phyloP scores from a whole-genome alignment of 345 rosid genomes.

The Eutrema yunnanense region DNA sequence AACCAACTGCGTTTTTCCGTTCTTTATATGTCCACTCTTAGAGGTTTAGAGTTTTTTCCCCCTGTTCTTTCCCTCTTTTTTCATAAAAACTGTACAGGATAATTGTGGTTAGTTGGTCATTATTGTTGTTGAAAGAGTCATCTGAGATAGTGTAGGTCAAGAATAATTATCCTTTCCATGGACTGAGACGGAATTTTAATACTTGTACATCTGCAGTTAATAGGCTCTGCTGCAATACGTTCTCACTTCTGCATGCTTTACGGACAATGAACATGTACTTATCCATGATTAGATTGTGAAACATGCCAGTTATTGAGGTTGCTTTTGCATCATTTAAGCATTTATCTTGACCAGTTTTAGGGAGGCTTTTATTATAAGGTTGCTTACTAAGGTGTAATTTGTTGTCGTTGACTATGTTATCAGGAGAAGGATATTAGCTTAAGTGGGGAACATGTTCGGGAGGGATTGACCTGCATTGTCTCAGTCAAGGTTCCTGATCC shows the following conservation, averaged over 20 bases:
- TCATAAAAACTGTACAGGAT: not conserved
- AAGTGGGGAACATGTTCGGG: slow-evolving; percentile 96
- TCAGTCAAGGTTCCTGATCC: slow-evolving; percentile 93
- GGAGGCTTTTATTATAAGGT: not conserved
- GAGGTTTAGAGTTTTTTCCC: not conserved
- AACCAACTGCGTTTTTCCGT: not conserved
- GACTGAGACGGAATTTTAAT: not conserved
- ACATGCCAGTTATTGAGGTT: slow-evolving; percentile 6
- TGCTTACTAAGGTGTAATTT: not conserved
- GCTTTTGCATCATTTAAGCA: slow-evolving; percentile 1
- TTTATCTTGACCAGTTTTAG: not conserved
- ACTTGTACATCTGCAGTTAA: not conserved
- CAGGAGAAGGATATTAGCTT: slow-evolving; percentile 90
- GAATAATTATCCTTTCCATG: not conserved
- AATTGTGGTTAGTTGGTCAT: not conserved
- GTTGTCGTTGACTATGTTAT: slow-evolving; percentile 15
- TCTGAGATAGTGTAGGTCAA: not conserved
- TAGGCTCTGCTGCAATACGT: not conserved
- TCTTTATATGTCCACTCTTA: not conserved
- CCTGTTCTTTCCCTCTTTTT: not conserved
- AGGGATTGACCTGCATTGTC: slow-evolving; percentile 89
- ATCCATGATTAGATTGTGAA: not conserved
- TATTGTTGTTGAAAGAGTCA: not conserved
- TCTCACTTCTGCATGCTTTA: not conserved
- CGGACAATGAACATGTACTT: not conserved